These are phyloP conservation scores for Grifola frondosa DNA, from an alignment of 1,284 basidiomycete species.

Conservation along the genomic window DNA sequence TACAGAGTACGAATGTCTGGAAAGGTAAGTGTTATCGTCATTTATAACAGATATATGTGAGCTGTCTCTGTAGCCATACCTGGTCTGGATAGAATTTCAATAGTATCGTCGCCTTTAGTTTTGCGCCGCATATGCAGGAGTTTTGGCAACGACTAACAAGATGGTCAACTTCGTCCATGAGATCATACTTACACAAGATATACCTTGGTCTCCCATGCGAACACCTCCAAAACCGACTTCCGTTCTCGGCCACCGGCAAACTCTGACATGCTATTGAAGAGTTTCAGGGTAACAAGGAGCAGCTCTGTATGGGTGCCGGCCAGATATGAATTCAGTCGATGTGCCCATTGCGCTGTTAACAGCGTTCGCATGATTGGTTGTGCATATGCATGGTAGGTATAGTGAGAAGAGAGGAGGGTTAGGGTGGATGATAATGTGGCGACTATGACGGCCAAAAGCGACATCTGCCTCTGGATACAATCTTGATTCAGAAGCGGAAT, in stretches of 20 bases:
- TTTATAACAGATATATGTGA: too few relatives aligned
- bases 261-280: conserved; percentile 56
- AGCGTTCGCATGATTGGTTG: conserved; percentile 58
- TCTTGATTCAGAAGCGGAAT: neutral
- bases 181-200: neutral
- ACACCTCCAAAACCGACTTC: conserved; percentile 57
- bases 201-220: conserved; percentile 79
- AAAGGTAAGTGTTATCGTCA: conserved; percentile 1
- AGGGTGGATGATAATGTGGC: conserved; percentile 58
- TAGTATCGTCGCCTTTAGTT: conserved; percentile 38
- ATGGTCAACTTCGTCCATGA: neutral
- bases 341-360: conserved; percentile 52
- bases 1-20: conserved; percentile 74
- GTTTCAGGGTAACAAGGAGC: conserved; percentile 60
- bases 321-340: conserved; percentile 58
- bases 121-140: conserved; percentile 69
- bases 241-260: conserved; percentile 67
- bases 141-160: conserved; percentile 59
- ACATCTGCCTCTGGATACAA: conserved; percentile 42
- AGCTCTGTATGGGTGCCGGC: conserved; percentile 60
- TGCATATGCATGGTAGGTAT: conserved; percentile 60
- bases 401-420: conserved; percentile 60
- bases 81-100: conserved; percentile 50
- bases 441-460: conserved; percentile 44
- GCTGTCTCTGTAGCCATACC: conserved; percentile 52